Evolutionary conservation across 805 yeast genomes (phyloP).

Genomic region (Cyberlindnera japonica): DNA sequence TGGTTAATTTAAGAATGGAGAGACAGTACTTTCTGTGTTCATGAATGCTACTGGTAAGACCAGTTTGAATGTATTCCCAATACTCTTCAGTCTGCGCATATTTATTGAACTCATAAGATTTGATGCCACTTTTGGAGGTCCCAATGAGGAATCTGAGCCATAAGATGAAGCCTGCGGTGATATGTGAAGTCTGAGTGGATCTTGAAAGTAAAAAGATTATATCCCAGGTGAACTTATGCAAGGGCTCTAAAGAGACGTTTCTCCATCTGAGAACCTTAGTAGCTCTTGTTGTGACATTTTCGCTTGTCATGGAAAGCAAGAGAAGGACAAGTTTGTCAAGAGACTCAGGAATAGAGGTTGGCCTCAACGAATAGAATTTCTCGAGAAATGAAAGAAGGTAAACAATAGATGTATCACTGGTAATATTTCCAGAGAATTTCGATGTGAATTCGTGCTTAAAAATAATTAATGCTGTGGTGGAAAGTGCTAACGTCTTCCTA

Average conservation of each 20-base stretch:
- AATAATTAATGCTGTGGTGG: constrained; percentile 2
- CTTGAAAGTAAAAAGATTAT: constrained; percentile 36
- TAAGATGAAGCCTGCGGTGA: constrained; percentile 44
- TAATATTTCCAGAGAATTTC: neutral
- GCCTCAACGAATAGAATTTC: constrained; percentile 13
- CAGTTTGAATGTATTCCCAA: constrained; percentile 57
- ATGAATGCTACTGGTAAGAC: constrained; percentile 52
- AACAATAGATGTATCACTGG: neutral
- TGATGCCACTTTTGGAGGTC: constrained; percentile 10
- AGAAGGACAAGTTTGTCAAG: constrained; percentile 31
- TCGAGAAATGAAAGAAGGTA: constrained; percentile 15
- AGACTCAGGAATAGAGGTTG: constrained; percentile 1
- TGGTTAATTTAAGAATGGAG: constrained; percentile 59
- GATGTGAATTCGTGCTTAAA: too few relatives aligned
- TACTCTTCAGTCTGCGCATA: constrained; percentile 31
- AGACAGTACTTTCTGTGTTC: constrained; percentile 68
- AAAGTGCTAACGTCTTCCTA: constrained; percentile 5
- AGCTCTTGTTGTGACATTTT: constrained; percentile 33
- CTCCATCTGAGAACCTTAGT: constrained; percentile 55
- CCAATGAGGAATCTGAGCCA: constrained; percentile 52
- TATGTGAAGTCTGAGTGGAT: constrained; percentile 29
- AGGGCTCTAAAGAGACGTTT: constrained; percentile 24
- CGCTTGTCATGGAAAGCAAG: constrained; percentile 38
- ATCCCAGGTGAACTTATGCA: constrained; percentile 43
- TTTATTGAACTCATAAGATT: constrained; percentile 2